Evolutionary conservation across 1,284 basidiomycete species (phyloP), one percentile per base, ranked within the genome.

Genomic region (Cryptococcus sp.): DNA sequence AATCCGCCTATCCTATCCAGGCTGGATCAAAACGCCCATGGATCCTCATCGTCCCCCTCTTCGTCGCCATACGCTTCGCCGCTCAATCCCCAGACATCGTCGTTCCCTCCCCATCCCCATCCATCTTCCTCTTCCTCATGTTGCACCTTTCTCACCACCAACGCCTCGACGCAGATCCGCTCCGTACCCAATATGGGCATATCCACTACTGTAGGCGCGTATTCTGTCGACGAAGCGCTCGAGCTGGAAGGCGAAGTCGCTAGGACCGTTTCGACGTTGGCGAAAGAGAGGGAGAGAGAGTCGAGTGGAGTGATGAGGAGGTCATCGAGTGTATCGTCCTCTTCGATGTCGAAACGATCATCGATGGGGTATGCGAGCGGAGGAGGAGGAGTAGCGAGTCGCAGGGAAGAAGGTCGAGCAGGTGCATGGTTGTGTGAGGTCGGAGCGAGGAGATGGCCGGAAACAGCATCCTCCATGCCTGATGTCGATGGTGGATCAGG

Each of bases 141-240:
- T 38, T 61, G 57, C 16, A 55, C 47, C 47, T 74, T 74, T 12
- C 70, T 52, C 34, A 74, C 68, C 9, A 74, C 69, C 6, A 74
- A 48, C 16, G 69, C 72, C 51, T 74, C 72, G 18, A 74, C 72
- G 52, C 72, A 74, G 32, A 72, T 67, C 37, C 62, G 54, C 45
- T 68, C 66, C n/a, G 58, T 52, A n/a, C 24, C 37, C 11, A 19
- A 45, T 21, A 18, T 23, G 10, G 22, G 16, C 18, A 22, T 16
- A 16, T 19, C 18, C 5, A 4, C n/a, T 14, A 28, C 19, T 5
- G 41, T 43, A 10, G 39, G 39, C n/a, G 41, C 41, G 28, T 56
- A 50, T 43, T 54, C 57, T 14, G 56, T 57, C 12, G 47, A 36
- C 21, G 50, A 39, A 7, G 45, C 37, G 19, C 43, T 19, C 12